phyloP scores from a whole-genome alignment of 2,329 filamentous ascomycete species.

The Pseudogymnoascus sp. region DNA sequence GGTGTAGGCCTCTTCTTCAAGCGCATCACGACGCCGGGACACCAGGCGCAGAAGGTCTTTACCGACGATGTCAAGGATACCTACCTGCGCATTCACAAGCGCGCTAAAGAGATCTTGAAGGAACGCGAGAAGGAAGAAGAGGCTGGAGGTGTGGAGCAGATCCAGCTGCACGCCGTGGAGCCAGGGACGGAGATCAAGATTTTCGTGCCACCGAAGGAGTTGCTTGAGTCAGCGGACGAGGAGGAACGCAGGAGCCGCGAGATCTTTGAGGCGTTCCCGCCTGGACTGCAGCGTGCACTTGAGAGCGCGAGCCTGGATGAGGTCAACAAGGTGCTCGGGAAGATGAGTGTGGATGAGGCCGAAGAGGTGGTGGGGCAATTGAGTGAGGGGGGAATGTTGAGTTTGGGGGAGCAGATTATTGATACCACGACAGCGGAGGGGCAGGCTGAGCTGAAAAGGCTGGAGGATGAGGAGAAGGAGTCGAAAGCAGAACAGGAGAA shows the following conservation, averaged over 20 bases:
- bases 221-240: constrained; percentile 49
- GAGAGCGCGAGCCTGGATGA: constrained; percentile 84
- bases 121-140: constrained; percentile 47
- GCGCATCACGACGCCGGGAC: constrained; percentile 79
- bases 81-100: constrained; percentile 71
- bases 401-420: constrained; percentile 86
- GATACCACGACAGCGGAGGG: constrained; percentile 90
- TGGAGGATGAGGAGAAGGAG: constrained; percentile 51
- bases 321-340: constrained; percentile 79
- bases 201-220: constrained; percentile 60
- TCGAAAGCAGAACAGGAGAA: constrained; percentile 21
- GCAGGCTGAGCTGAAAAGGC: constrained; percentile 65
- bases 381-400: constrained; percentile 79
- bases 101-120: constrained; percentile 45
- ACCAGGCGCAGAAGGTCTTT: constrained; percentile 88
- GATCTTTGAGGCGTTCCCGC: constrained; percentile 78
- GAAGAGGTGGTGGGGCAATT: constrained; percentile 77
- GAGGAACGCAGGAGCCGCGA: constrained; percentile 57
- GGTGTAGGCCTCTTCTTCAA: constrained; percentile 94
- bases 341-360: constrained; percentile 82
- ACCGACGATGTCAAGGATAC: constrained; percentile 87
- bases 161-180: constrained; percentile 93
- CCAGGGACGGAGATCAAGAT: constrained; percentile 90
- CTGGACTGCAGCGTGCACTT: constrained; percentile 73
- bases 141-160: constrained; percentile 75